Evolutionary conservation across 2,329 filamentous ascomycete species (phyloP).

Genomic region (Aspergillus flavus): DNA sequence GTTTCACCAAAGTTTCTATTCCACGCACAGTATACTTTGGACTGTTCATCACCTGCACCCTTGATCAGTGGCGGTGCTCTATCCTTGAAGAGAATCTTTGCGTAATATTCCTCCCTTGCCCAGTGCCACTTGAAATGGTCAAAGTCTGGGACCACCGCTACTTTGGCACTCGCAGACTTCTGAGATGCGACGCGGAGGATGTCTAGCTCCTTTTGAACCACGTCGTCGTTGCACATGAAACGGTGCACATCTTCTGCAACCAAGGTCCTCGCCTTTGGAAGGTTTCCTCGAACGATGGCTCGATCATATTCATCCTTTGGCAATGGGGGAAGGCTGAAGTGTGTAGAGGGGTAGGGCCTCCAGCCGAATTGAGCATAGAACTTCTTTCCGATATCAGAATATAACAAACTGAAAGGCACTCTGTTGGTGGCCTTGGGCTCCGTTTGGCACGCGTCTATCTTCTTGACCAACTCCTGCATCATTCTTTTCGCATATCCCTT

Average conservation of each 20-base stretch:
- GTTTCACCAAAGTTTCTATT: conserved; percentile 43
- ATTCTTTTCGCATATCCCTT: conserved; percentile 77
- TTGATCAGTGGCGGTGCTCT: conserved; percentile 58
- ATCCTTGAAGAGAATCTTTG: conserved; percentile 61
- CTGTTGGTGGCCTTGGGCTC: conserved; percentile 42
- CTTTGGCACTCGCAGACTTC: conserved; percentile 49
- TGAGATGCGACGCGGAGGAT: conserved; percentile 56
- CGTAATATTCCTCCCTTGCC: conserved; percentile 78
- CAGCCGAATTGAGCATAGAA: conserved; percentile 82
- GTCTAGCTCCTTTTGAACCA: conserved; percentile 67
- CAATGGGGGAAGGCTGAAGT: conserved; percentile 64
- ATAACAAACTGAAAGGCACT: conserved; percentile 74
- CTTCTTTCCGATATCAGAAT: conserved; percentile 80
- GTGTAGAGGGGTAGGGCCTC: conserved; percentile 71
- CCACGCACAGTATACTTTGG: conserved; percentile 44
- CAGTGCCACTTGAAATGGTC: conserved; percentile 76
- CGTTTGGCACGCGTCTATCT: conserved; percentile 56
- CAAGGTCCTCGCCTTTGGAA: conserved; percentile 35
- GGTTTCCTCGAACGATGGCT: conserved; percentile 24
- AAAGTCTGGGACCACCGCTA: conserved; percentile 70
- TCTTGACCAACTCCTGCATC: conserved; percentile 66
- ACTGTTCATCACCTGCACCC: conserved; percentile 65
- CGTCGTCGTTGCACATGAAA: conserved; percentile 59
- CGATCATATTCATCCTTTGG: conserved; percentile 24
- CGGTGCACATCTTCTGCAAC: conserved; percentile 36